Conservation (phyloP, 1,284 basidiomycete species). For the Rhodotorula sp. region DNA sequence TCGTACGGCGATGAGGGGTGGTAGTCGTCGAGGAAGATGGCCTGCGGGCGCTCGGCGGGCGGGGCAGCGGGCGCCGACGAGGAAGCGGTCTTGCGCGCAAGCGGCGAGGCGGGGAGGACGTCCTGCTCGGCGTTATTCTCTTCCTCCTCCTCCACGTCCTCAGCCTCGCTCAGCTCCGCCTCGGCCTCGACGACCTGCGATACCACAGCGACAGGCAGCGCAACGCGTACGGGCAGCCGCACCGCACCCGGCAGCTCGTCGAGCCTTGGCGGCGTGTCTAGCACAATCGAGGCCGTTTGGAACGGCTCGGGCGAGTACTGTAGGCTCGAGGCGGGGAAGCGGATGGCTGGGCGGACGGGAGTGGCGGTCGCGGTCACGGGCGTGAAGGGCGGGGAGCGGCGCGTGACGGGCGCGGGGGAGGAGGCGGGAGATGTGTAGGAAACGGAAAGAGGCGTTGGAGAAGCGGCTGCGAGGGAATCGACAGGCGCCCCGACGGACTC, state of each 20-base stretch:
- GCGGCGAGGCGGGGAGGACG: conserved; percentile 4
- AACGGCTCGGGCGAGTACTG: conserved; percentile 28
- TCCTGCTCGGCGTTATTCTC: neutral
- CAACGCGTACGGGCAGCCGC: conserved; percentile 9
- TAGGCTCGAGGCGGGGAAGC: conserved; percentile 12
- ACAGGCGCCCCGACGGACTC: neutral
- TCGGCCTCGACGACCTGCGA: neutral
- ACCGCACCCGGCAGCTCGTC: conserved; percentile 18
- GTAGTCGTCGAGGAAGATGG: conserved; percentile 24
- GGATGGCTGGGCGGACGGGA: neutral
- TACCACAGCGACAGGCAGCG: neutral
- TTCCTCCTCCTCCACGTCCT: neutral
- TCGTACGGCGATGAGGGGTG: neutral
- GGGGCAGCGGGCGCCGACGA: neutral
- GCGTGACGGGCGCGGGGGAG: neutral
- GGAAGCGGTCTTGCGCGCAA: neutral
- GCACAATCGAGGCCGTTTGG: conserved; percentile 38
- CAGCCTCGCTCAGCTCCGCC: neutral
- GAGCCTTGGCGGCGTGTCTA: conserved; percentile 34
- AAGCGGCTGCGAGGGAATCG: too few species aligned
- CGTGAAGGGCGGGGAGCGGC: neutral
- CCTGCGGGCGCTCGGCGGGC: neutral
- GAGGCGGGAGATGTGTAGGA: neutral
- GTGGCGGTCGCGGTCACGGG: neutral
- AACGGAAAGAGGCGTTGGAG: neutral